These are phyloP conservation scores for Erodium texanum DNA, from an alignment of 441 rosid genomes.

Conservation along the genomic window DNA sequence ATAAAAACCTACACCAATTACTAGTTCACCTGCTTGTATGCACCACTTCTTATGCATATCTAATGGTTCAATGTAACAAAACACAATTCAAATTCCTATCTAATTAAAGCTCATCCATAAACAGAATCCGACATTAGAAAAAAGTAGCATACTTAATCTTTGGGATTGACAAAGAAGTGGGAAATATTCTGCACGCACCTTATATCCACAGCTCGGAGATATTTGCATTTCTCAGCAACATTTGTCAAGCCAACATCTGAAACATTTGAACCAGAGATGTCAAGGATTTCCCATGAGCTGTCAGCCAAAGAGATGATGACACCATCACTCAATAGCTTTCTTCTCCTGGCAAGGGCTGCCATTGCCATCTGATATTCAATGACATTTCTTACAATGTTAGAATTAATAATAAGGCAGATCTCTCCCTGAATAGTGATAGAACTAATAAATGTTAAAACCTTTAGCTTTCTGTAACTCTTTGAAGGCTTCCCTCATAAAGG, in stretches of 20 bases:
- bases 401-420: slow-evolving; percentile 6
- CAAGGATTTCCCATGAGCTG: slow-evolving; percentile 73
- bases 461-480: no score
- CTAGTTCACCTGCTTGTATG: background rate
- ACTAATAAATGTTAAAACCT: no score
- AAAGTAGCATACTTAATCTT: background rate
- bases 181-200: slow-evolving; percentile 37
- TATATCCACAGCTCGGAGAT: slow-evolving; percentile 71
- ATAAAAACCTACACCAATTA: background rate
- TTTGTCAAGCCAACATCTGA: slow-evolving; percentile 52
- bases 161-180: background rate
- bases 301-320: slow-evolving; percentile 60
- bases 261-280: slow-evolving; percentile 68
- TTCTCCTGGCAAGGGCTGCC: slow-evolving; percentile 80
- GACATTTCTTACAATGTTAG: background rate
- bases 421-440: no score
- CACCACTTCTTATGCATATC: background rate
- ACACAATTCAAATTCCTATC: background rate
- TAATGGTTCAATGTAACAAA: background rate
- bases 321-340: slow-evolving; percentile 52
- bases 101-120: background rate
- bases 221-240: slow-evolving; percentile 51
- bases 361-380: slow-evolving; percentile 43
- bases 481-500: no score
- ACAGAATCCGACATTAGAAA: background rate